phyloP scores from a whole-genome alignment of 495 filamentous ascomycete species.

The Pseudoneurospora amorphoporcata region DNA sequence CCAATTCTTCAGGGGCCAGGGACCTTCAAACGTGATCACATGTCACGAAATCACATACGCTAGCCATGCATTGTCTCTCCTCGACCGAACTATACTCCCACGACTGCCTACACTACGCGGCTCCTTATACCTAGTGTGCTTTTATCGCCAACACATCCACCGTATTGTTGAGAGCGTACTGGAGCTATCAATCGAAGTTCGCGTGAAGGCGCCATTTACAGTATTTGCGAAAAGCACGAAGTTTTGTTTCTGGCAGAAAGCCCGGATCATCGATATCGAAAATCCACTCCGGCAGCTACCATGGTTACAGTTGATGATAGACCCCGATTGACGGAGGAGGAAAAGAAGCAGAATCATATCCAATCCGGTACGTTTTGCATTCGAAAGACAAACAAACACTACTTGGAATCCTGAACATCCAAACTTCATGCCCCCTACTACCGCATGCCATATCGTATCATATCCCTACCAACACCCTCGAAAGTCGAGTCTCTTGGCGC shows the following conservation, averaged over 20 bases:
- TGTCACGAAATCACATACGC: neutral
- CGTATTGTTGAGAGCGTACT: neutral
- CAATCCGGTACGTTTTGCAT: slow-evolving; percentile 41
- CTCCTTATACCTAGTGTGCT: neutral
- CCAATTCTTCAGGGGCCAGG: neutral
- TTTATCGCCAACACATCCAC: neutral
- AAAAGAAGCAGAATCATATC: slow-evolving; percentile 90
- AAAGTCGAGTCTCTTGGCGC: neutral
- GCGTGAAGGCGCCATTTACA: neutral
- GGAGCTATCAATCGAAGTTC: neutral
- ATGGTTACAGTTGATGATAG: slow-evolving; percentile 36
- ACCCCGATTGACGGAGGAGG: slow-evolving; percentile 70
- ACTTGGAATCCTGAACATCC: neutral
- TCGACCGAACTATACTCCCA: neutral
- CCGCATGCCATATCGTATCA: neutral
- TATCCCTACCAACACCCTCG: neutral
- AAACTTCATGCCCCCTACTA: neutral
- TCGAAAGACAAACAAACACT: neutral
- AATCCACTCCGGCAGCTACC: neutral
- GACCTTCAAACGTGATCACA: neutral
- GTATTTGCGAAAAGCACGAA: neutral
- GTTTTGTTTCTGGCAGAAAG: neutral
- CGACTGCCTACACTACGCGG: neutral
- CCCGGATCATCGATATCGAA: neutral
- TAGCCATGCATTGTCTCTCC: neutral